Percentiles rank a stretch among this genome's conserved stretches.
Conservation (phyloP, 345 rosid species). For the Eucalyptus regnans region DNA sequence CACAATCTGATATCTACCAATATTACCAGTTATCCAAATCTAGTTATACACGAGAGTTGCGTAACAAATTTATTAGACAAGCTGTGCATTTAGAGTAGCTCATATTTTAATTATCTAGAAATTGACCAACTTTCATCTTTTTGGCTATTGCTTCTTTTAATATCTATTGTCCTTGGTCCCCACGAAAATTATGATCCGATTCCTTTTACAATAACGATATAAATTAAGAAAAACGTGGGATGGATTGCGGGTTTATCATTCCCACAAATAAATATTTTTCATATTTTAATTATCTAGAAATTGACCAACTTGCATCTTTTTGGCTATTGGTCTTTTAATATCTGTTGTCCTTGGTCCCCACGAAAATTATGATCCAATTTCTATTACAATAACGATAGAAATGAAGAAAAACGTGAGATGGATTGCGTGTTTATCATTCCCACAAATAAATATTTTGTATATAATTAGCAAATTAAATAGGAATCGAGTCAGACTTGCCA, state of each 20-base stretch:
- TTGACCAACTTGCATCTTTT: not conserved
- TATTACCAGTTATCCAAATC: not conserved
- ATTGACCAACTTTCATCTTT: not conserved
- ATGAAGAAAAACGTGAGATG: too few relatives aligned
- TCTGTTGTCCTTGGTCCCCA: not conserved
- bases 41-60: not conserved
- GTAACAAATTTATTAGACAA: not conserved
- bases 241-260: too few relatives aligned
- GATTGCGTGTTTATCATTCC: too few relatives aligned
- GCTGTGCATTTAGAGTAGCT: not conserved
- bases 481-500: not conserved
- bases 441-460: not conserved
- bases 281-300: too few relatives aligned
- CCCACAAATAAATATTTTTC: too few relatives aligned
- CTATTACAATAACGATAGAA: too few relatives aligned
- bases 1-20: fast-evolving
- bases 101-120: too few relatives aligned
- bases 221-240: too few relatives aligned
- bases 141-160: not conserved
- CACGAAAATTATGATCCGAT: too few relatives aligned
- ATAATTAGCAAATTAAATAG: not conserved
- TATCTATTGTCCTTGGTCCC: not conserved
- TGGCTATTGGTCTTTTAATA: not conserved
- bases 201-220: too few relatives aligned
- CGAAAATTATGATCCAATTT: too few relatives aligned